Evolutionary conservation across 305 asterid genomes (phyloP).

Genomic region (Solanum aculeatissimum): DNA sequence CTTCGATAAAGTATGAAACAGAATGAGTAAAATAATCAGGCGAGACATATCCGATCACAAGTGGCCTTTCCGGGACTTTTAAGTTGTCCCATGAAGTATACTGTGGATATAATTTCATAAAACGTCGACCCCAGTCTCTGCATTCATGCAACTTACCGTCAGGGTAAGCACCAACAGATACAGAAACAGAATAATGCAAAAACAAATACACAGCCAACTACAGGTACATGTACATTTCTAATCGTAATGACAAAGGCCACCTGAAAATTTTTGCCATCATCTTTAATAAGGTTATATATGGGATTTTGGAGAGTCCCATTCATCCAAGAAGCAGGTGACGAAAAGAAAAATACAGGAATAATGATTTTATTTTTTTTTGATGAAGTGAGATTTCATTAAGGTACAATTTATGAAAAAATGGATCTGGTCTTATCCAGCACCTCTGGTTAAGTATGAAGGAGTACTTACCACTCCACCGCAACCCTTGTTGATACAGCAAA

Average conservation of each 20-base stretch:
- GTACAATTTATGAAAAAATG: too few relatives aligned
- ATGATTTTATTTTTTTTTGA: too few relatives aligned
- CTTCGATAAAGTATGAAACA: slow-evolving; percentile 92
- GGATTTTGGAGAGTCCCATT: background rate
- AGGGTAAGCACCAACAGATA: background rate
- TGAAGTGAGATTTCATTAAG: too few relatives aligned
- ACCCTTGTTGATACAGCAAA: too few relatives aligned
- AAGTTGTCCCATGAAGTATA: slow-evolving; percentile 85
- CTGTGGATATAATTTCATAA: slow-evolving; percentile 79
- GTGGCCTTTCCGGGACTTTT: slow-evolving; percentile 81
- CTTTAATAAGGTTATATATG: background rate
- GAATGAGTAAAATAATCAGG: slow-evolving; percentile 99
- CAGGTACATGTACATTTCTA: background rate
- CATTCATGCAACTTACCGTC: slow-evolving; percentile 14
- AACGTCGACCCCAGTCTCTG: slow-evolving; percentile 99
- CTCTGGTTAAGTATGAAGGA: too few relatives aligned
- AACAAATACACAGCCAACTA: background rate
- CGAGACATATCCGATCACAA: slow-evolving; percentile 93
- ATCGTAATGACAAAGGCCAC: background rate
- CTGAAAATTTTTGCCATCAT: background rate
- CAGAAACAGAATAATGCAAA: background rate
- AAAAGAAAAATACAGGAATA: background rate
- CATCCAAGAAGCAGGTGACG: background rate
- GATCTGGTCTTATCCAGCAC: too few relatives aligned
- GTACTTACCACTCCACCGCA: too few relatives aligned